Evolutionary conservation across 495 filamentous ascomycete genomes (phyloP).

Genomic region (Daldinia concentrica): DNA sequence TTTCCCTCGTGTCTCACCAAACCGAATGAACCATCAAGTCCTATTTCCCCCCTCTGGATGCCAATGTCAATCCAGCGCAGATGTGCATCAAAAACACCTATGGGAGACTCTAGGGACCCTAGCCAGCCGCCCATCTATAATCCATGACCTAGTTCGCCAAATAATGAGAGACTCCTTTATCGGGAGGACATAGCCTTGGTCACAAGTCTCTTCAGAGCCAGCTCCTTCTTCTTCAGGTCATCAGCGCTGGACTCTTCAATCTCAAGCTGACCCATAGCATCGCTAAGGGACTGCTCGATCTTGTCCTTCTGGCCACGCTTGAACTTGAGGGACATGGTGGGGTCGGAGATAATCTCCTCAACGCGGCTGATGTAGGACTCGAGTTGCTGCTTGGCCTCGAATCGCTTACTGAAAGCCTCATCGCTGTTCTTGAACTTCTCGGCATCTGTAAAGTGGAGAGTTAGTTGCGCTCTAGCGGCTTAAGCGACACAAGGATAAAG

Average conservation of each 20-base stretch:
- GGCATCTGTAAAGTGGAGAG: conserved; percentile 68
- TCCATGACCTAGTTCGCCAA: conserved; percentile 48
- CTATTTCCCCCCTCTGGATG: conserved; percentile 45
- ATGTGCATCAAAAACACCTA: conserved; percentile 34
- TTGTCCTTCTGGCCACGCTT: conserved; percentile 99
- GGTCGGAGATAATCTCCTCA: conserved; percentile 98
- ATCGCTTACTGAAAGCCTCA: conserved; percentile 98
- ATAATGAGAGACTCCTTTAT: conserved; percentile 59
- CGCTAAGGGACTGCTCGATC: conserved; percentile 85
- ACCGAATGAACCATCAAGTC: conserved; percentile 39
- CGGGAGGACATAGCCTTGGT: conserved; percentile 96
- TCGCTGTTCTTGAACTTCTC: conserved; percentile 99
- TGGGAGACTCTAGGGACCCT: conserved; percentile 40
- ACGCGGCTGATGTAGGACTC: conserved; percentile 99
- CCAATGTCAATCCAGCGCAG: conserved; percentile 31
- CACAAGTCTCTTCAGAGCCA: conserved; percentile 95
- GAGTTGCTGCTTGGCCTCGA: conserved; percentile 97
- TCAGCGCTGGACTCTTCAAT: conserved; percentile 79
- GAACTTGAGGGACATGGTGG: conserved; percentile 92
- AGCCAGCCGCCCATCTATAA: conserved; percentile 46
- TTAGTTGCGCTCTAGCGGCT: conserved; percentile 20
- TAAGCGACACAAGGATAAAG: conserved; percentile 3
- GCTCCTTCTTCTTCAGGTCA: conserved; percentile 99
- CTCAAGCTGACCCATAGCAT: conserved; percentile 61
- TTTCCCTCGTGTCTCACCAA: conserved; percentile 42